Evolutionary conservation across 495 filamentous ascomycete species (phyloP).

Genomic region (Daldinia concentrica): DNA sequence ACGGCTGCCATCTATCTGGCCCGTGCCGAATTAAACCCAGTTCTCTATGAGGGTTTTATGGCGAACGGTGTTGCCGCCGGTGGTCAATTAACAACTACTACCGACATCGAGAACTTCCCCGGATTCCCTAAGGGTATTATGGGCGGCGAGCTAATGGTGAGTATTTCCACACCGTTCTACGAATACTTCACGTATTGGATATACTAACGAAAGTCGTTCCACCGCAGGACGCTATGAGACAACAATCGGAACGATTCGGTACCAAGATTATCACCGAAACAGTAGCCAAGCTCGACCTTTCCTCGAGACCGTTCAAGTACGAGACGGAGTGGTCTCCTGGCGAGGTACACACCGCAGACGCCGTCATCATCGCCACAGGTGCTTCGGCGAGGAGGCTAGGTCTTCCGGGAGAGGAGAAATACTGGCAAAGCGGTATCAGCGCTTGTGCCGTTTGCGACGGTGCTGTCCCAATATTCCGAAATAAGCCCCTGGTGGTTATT

Average conservation of each 20-base stretch:
- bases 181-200: not conserved
- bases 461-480: conserved; percentile 95
- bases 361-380: conserved; percentile 94
- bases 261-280: conserved; percentile 93
- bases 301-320: conserved; percentile 87
- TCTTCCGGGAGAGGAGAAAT: conserved; percentile 89
- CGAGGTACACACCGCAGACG: conserved; percentile 81
- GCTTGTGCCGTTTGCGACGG: conserved; percentile 98
- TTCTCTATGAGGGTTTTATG: conserved; percentile 97
- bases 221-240: conserved; percentile 82
- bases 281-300: conserved; percentile 86
- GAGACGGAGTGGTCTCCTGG: conserved; percentile 85
- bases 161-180: conserved; percentile 6
- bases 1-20: conserved; percentile 96
- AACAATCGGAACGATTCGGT: conserved; percentile 89
- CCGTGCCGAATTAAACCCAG: conserved; percentile 89
- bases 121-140: conserved; percentile 91
- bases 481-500: conserved; percentile 95
- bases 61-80: conserved; percentile 96
- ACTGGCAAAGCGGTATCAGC: conserved; percentile 96
- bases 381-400: conserved; percentile 85
- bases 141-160: conserved; percentile 83
- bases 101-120: conserved; percentile 97
- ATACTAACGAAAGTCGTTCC: not conserved
- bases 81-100: conserved; percentile 96